phyloP scores from a whole-genome alignment of 805 yeast genomes.

The Pichia phayaonensis region DNA sequence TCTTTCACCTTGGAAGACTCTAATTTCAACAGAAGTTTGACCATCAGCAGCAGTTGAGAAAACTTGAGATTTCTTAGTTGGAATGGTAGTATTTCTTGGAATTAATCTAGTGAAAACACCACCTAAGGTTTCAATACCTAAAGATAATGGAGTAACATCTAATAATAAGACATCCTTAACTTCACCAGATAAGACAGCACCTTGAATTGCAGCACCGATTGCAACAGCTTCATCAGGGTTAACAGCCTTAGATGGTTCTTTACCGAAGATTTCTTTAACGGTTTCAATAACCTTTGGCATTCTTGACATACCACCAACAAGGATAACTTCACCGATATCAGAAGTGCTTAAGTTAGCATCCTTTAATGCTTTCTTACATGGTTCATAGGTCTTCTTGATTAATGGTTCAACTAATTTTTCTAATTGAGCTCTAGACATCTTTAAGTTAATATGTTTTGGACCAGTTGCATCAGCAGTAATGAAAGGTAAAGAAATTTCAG shows the following conservation, averaged over 20 bases:
- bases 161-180: constrained; percentile 68
- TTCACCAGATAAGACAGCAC: constrained; percentile 78
- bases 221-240: constrained; percentile 95
- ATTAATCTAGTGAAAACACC: constrained; percentile 93
- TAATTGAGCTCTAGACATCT: constrained; percentile 57
- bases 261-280: constrained; percentile 52
- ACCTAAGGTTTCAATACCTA: constrained; percentile 97
- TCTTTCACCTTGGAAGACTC: constrained; percentile 99
- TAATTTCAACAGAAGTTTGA: constrained; percentile 93
- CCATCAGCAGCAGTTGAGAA: constrained; percentile 96
- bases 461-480: constrained; percentile 39
- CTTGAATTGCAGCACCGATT: constrained; percentile 85
- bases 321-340: constrained; percentile 65
- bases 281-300: constrained; percentile 72
- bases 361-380: constrained; percentile 64
- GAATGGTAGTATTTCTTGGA: constrained; percentile 91
- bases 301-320: constrained; percentile 88
- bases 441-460: constrained; percentile 52
- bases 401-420: constrained; percentile 60
- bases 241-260: constrained; percentile 61
- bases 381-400: constrained; percentile 60
- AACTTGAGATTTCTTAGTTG: constrained; percentile 93
- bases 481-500: constrained; percentile 65
- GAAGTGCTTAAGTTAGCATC: constrained; percentile 63
- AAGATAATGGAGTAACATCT: constrained; percentile 81